Base-by-base conservation (phyloP, 208 protist species). In the Novymonas esmeraldas region DNA sequence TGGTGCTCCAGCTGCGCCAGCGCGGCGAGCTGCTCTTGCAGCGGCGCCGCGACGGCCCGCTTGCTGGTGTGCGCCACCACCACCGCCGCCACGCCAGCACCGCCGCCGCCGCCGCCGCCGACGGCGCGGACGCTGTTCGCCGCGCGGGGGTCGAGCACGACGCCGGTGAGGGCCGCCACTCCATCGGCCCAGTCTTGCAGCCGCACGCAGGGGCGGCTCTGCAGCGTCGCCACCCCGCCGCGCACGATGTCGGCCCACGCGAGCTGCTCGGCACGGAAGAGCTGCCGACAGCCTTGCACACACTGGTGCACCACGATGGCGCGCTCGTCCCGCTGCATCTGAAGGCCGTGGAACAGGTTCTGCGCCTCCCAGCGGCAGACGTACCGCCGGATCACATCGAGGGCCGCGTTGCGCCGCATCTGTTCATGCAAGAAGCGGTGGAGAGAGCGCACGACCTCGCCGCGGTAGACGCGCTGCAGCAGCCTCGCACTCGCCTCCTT, bases 391-490 rank as follows among this genome's bases (percentile, higher is more conserved):
- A 94, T 28, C 16, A 83, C 58, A 36, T 59, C 28, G 22, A 95
- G 63, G 0, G 79, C 84, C 1, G 50, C 55, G 45, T 84, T 85
- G 31, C 70, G 76, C 22, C 76, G 72, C 75, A 89, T 91, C 31
- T 74, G 56, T 36, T 77, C 29, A 67, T 90, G 87, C 36, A 92
- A 42, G 46, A 69, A 88, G 46, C 79, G 83, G n/a, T 84, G 55
- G 55, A 87, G 73, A 18, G 79, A 73, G 55, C 84, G 83, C 1
- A 81, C 82, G 18, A 34, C 78, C 68, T 85, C 71, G 3, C 78
- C 82, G 22, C 82, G 72, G 65, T 90, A 84, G 45, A 92, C 72
- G 34, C 85, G 85, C 58, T 92, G 89, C n/a, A 95, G 69, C 14
- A 92, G 64, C 58, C 68, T 67, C 45, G 77, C 85, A 45, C 75